These are phyloP conservation scores for Yamadazyma trypodendri DNA, from an alignment of 1,139 yeast species.

Conservation along the genomic window DNA sequence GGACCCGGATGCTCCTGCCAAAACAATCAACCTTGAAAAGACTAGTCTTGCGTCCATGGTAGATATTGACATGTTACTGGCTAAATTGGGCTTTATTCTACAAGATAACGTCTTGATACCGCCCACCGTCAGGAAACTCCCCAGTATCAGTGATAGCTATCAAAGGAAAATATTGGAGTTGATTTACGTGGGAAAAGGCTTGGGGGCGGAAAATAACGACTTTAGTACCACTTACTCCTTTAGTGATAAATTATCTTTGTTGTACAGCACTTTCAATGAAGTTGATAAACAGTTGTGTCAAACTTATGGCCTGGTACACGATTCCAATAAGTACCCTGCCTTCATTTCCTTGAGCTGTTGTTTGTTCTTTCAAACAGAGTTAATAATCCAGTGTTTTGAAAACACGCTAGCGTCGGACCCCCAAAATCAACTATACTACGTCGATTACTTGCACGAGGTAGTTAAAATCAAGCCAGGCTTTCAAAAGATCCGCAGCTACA, in stretches of 20 bases:
- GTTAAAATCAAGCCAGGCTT: conserved; percentile 16
- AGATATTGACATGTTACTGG: conserved; percentile 51
- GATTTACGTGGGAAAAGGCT: conserved; percentile 36
- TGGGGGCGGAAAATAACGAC: conserved; percentile 21
- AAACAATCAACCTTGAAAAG: conserved; percentile 51
- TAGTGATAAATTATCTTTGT: conserved; percentile 36
- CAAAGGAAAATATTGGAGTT: conserved; percentile 52
- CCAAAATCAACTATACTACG: conserved; percentile 54
- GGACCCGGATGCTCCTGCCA: conserved; percentile 41
- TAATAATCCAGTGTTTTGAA: conserved; percentile 62
- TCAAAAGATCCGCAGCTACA: conserved; percentile 40
- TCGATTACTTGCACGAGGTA: conserved; percentile 53
- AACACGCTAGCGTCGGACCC: conserved; percentile 54
- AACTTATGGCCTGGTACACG: conserved; percentile 25
- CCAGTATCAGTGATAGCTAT: conserved; percentile 41
- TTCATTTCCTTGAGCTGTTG: conserved; percentile 59
- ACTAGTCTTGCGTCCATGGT: conserved; percentile 53
- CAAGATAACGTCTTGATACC: conserved; percentile 54
- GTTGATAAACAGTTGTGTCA: conserved; percentile 39
- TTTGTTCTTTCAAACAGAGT: conserved; percentile 58
- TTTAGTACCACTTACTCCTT: conserved; percentile 40
- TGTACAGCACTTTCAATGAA: conserved; percentile 37
- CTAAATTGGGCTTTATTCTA: conserved; percentile 44
- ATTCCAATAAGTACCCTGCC: conserved; percentile 26
- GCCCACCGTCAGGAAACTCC: conserved; percentile 41